These are phyloP conservation scores for Bipolaris gigantea DNA, from an alignment of 2,329 filamentous ascomycete species.

Conservation along the genomic window DNA sequence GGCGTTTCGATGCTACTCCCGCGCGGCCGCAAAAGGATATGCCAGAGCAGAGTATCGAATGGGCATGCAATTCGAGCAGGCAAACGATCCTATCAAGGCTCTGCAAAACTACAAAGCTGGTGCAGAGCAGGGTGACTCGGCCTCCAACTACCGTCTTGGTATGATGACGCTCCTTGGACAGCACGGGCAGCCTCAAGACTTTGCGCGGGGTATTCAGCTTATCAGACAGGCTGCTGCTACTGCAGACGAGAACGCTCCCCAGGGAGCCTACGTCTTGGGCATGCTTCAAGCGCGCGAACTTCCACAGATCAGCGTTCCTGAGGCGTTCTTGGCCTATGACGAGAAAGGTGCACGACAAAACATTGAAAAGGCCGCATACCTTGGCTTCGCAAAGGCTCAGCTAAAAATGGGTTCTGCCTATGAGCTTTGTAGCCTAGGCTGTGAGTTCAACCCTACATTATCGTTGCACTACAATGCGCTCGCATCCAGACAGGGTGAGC, in stretches of 20 bases:
- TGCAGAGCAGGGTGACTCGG: slow-evolving; percentile 79
- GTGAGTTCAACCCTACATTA: slow-evolving; percentile 89
- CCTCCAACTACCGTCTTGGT: slow-evolving; percentile 81
- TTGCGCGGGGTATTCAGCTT: slow-evolving; percentile 73
- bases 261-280: slow-evolving; percentile 92
- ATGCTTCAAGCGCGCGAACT: slow-evolving; percentile 91
- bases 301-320: slow-evolving; percentile 84
- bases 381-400: slow-evolving; percentile 95
- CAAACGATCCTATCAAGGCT: slow-evolving; percentile 88
- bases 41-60: slow-evolving; percentile 92
- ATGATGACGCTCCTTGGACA: slow-evolving; percentile 98
- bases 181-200: slow-evolving; percentile 86
- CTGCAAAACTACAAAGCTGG: slow-evolving; percentile 88
- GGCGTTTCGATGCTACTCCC: slow-evolving; percentile 82
- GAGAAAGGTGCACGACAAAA: slow-evolving; percentile 76
- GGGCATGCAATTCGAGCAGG: slow-evolving; percentile 97
- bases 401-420: slow-evolving; percentile 96
- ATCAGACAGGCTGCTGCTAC: slow-evolving; percentile 81
- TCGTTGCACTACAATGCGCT: slow-evolving; percentile 96
- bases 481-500: slow-evolving; percentile 86
- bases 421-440: slow-evolving; percentile 89
- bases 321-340: slow-evolving; percentile 69
- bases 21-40: slow-evolving; percentile 84
- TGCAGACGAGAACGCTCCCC: slow-evolving; percentile 93
- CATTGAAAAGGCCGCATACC: slow-evolving; percentile 93